Conservation (phyloP, 2,329 filamentous ascomycete species). For the Sclerotinia nivalis region DNA sequence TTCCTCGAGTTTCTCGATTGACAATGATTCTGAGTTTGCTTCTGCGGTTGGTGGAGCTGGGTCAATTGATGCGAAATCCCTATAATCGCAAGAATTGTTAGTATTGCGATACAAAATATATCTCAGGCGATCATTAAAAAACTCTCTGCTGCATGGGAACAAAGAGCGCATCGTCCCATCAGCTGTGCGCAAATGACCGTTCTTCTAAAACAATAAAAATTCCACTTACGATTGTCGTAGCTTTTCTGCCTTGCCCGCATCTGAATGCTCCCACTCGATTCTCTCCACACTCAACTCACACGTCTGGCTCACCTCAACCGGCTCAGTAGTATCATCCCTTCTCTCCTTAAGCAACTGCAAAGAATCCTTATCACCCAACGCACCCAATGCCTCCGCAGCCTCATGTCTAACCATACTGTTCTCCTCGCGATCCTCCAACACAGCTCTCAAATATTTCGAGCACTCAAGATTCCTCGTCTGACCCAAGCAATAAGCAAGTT, state of each 20-base stretch:
- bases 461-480: conserved; percentile 80
- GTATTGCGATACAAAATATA: conserved; percentile 17
- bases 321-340: conserved; percentile 73
- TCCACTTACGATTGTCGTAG: conserved; percentile 71
- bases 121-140: not conserved
- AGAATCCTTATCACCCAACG: conserved; percentile 73
- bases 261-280: conserved; percentile 88
- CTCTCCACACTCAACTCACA: conserved; percentile 95
- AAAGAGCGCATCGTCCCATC: not conserved
- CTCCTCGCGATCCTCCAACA: conserved; percentile 76
- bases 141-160: not conserved
- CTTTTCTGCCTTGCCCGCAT: conserved; percentile 70
- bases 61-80: conserved; percentile 94
- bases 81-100: conserved; percentile 45
- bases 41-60: conserved; percentile 86
- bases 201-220: conserved; percentile 9
- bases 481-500: conserved; percentile 94
- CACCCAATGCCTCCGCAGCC: conserved; percentile 91
- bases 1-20: conserved; percentile 73
- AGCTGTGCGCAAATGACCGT: not conserved
- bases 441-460: conserved; percentile 68
- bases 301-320: conserved; percentile 84
- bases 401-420: conserved; percentile 96
- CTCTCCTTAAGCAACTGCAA: conserved; percentile 72
- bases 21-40: conserved; percentile 65